These are phyloP conservation scores for Aspergillus baeticus DNA, from an alignment of 495 filamentous ascomycete species.

Conservation along the genomic window DNA sequence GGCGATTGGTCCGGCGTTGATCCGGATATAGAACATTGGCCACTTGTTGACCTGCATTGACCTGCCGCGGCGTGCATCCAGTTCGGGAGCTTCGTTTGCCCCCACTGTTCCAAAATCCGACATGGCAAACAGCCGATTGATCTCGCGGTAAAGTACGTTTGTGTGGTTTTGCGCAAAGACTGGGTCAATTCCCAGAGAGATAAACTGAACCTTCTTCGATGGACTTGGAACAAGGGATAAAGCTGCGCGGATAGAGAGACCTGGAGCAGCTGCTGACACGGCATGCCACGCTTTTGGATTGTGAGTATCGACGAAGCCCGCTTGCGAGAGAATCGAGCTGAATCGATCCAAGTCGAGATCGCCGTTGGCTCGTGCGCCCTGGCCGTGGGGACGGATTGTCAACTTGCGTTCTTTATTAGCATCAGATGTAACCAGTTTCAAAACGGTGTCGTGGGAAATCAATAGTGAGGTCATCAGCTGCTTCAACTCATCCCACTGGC, in stretches of 20 bases:
- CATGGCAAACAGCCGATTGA: constrained; percentile 73
- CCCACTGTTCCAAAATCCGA: constrained; percentile 76
- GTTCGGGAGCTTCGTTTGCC: background rate
- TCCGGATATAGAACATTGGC: constrained; percentile 87
- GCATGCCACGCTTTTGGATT: constrained; percentile 61
- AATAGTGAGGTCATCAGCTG: constrained; percentile 59
- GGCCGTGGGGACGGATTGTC: constrained; percentile 24
- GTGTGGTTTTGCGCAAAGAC: constrained; percentile 48
- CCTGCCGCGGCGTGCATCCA: constrained; percentile 4
- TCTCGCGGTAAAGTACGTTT: constrained; percentile 71
- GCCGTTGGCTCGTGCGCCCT: background rate
- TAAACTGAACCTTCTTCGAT: constrained; percentile 73
- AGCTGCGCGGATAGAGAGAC: constrained; percentile 61
- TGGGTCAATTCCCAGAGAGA: constrained; percentile 69
- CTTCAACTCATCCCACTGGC: constrained; percentile 68
- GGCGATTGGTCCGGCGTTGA: constrained; percentile 38
- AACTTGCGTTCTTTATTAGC: constrained; percentile 30
- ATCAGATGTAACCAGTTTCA: constrained; percentile 37
- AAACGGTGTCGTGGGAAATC: constrained; percentile 50
- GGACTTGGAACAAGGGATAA: constrained; percentile 70
- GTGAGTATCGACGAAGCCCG: constrained; percentile 54
- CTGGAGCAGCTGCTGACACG: constrained; percentile 59
- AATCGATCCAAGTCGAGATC: constrained; percentile 36
- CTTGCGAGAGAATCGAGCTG: constrained; percentile 61
- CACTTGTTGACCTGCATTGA: constrained; percentile 74